These are phyloP conservation scores for Colletotrichum endophyticum DNA, from an alignment of 2,329 filamentous ascomycete genomes.

Conservation along the genomic window DNA sequence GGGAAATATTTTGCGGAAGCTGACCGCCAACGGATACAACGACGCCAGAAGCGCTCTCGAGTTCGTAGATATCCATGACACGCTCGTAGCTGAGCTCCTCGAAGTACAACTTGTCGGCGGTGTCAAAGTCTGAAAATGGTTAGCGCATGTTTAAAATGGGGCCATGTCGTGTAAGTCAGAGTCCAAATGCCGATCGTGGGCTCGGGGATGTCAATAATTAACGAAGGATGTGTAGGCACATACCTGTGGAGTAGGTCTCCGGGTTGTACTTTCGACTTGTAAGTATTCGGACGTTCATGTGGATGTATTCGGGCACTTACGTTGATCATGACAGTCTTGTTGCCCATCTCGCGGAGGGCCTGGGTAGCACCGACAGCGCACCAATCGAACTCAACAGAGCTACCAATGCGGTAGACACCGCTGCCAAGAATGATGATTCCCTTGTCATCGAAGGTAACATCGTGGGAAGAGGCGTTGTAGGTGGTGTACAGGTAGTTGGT, in stretches of 20 bases:
- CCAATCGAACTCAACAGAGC: conserved; percentile 99
- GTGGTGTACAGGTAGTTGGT: conserved; percentile 98
- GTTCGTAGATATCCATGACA: conserved; percentile 98
- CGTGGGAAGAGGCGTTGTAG: conserved; percentile 94
- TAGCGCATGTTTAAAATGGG: not conserved
- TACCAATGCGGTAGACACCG: conserved; percentile 97
- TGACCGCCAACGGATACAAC: conserved; percentile 97
- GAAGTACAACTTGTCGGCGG: conserved; percentile 91
- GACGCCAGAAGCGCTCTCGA: conserved; percentile 83
- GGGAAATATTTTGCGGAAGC: conserved; percentile 82
- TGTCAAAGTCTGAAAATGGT: conserved; percentile 78
- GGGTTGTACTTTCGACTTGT: conserved; percentile 41
- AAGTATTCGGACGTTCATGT: conserved; percentile 56
- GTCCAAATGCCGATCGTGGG: not conserved
- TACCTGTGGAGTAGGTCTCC: conserved; percentile 61
- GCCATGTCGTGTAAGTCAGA: not conserved
- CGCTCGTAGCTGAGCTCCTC: conserved; percentile 96
- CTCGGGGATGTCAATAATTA: not conserved
- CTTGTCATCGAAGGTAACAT: conserved; percentile 92
- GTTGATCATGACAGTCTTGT: conserved; percentile 99
- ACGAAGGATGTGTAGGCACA: not conserved
- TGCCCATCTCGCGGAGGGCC: conserved; percentile 82
- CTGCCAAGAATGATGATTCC: conserved; percentile 88
- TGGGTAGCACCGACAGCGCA: conserved; percentile 91
- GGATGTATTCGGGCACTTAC: conserved; percentile 42